Percentiles rank a stretch among this genome's conserved stretches.
Evolutionary conservation across 352 stramenopile species (phyloP).

Genomic region (Phytophthora sansomeana): DNA sequence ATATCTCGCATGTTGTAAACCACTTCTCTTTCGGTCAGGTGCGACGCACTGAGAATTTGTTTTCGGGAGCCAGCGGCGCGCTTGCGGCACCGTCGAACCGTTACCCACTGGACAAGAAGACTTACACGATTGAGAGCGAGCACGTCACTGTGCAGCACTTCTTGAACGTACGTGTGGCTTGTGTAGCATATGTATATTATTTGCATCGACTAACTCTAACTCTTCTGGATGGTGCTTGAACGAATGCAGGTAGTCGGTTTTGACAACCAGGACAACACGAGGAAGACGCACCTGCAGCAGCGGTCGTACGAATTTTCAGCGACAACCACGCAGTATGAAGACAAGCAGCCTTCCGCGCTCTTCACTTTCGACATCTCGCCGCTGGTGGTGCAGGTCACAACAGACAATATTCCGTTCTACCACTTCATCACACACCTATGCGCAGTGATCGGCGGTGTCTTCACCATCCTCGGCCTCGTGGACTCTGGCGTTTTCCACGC

Average conservation of each 20-base stretch:
- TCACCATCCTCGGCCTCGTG: slow-evolving; percentile 86
- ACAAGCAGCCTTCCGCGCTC: slow-evolving; percentile 66
- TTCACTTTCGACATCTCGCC: slow-evolving; percentile 88
- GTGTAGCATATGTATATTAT: slow-evolving; percentile 2
- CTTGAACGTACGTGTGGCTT: slow-evolving; percentile 77
- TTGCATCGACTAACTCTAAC: slow-evolving; percentile 5
- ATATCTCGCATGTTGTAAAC: slow-evolving; percentile 76
- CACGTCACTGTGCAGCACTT: slow-evolving; percentile 88
- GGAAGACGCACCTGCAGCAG: slow-evolving; percentile 60
- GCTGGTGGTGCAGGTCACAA: slow-evolving; percentile 73
- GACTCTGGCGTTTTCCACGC: slow-evolving; percentile 83
- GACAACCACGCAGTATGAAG: slow-evolving; percentile 78
- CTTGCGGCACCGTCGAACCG: slow-evolving; percentile 61
- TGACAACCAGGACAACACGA: slow-evolving; percentile 65
- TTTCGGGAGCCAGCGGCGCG: slow-evolving; percentile 48
- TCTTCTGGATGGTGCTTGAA: not conserved
- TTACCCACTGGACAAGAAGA: slow-evolving; percentile 68
- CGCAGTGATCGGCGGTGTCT: slow-evolving; percentile 84
- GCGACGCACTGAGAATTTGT: slow-evolving; percentile 63
- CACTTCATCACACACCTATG: slow-evolving; percentile 87
- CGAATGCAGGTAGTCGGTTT: slow-evolving; percentile 74
- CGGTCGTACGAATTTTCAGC: slow-evolving; percentile 84
- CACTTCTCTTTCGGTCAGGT: slow-evolving; percentile 91
- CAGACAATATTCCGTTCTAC: slow-evolving; percentile 82
- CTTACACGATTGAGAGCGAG: slow-evolving; percentile 60